Conservation (phyloP, 2,329 filamentous ascomycete genomes). For the Colletotrichum sp. region DNA sequence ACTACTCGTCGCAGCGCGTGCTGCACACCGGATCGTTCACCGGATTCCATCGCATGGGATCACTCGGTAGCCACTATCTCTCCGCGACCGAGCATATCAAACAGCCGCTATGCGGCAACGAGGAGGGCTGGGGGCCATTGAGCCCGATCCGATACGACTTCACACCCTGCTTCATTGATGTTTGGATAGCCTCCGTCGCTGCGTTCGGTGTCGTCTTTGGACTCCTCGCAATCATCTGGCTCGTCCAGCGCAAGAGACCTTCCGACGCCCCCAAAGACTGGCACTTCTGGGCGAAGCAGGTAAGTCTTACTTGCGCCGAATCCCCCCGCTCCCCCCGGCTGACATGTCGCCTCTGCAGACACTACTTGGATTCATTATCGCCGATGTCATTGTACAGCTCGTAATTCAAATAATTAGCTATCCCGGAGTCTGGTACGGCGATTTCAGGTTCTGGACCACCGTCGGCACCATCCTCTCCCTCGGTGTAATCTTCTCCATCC, state of each 20-base stretch:
- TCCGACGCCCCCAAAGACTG: slow-evolving; percentile 78
- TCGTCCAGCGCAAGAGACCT: slow-evolving; percentile 72
- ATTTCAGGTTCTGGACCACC: slow-evolving; percentile 88
- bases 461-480: slow-evolving; percentile 75
- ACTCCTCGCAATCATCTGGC: slow-evolving; percentile 77
- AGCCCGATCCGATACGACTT: slow-evolving; percentile 90
- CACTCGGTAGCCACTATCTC: slow-evolving; percentile 66
- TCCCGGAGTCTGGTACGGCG: slow-evolving; percentile 72
- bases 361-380: slow-evolving; percentile 71
- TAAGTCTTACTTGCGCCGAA: slow-evolving; percentile 45
- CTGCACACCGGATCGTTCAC: slow-evolving; percentile 65
- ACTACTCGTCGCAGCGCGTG: slow-evolving; percentile 48
- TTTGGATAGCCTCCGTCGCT: slow-evolving; percentile 82
- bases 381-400: slow-evolving; percentile 74
- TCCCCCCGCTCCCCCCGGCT: not conserved
- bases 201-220: slow-evolving; percentile 81
- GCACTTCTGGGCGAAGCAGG: slow-evolving; percentile 94
- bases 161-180: slow-evolving; percentile 95
- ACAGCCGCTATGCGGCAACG: slow-evolving; percentile 85
- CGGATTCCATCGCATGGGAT: slow-evolving; percentile 55
- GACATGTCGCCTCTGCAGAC: slow-evolving; percentile 33
- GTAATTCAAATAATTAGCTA: slow-evolving; percentile 76
- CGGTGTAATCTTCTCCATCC: slow-evolving; percentile 75
- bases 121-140: slow-evolving; percentile 94
- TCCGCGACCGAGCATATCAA: slow-evolving; percentile 49